Conservation (phyloP, 1,284 basidiomycete genomes). For the Golubevia sp. region DNA sequence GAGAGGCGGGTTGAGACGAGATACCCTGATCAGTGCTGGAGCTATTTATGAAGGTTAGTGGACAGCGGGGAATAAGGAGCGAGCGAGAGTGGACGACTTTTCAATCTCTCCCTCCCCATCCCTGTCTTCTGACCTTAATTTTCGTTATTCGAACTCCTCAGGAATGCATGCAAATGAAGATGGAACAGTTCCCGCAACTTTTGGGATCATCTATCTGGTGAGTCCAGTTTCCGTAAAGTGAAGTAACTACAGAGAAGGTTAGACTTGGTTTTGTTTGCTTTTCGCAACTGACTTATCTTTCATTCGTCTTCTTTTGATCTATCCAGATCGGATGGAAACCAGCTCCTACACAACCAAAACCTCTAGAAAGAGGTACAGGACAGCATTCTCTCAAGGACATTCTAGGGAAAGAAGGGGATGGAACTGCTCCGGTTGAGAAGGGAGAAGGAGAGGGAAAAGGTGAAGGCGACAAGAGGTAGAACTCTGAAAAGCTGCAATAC, state of each 20-base stretch:
- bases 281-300: neutral
- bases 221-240: conserved; percentile 51
- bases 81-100: conserved; percentile 7
- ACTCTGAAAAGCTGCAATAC: conserved; percentile 3
- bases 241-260: neutral
- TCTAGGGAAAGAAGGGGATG: conserved; percentile 20
- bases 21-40: conserved; percentile 86
- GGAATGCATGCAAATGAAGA: conserved; percentile 74
- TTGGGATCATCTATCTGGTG: conserved; percentile 92
- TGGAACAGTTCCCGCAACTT: conserved; percentile 87
- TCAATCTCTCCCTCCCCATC: neutral
- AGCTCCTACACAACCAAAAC: conserved; percentile 78
- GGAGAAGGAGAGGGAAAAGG: neutral
- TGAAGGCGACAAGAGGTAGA: neutral
- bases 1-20: conserved; percentile 74
- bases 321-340: conserved; percentile 97
- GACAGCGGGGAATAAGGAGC: neutral
- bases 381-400: conserved; percentile 77
- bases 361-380: conserved; percentile 82
- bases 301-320: neutral
- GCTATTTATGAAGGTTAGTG: conserved; percentile 84
- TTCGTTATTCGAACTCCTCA: neutral
- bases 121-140: conserved; percentile 5
- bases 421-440: conserved; percentile 9
- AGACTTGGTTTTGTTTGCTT: too few relatives aligned